phyloP scores from a whole-genome alignment of 2,329 filamentous ascomycete genomes.

The Cercospora sp. region DNA sequence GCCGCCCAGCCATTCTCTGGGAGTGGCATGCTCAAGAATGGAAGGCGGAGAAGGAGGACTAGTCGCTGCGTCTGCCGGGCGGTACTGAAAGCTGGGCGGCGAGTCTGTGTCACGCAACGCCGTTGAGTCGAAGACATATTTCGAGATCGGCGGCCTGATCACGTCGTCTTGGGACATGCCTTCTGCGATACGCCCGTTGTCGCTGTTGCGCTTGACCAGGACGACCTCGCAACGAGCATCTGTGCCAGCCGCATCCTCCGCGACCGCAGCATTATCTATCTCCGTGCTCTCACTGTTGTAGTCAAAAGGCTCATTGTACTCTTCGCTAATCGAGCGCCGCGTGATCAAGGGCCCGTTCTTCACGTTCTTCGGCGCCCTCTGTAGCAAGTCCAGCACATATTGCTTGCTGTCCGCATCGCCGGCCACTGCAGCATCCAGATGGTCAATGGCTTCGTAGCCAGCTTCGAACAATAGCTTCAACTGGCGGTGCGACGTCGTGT shows the following conservation, averaged over 20 bases:
- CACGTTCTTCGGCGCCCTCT: slow-evolving; percentile 28
- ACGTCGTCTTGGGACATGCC: not conserved
- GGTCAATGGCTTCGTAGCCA: slow-evolving; percentile 62
- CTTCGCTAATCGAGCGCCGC: slow-evolving; percentile 3
- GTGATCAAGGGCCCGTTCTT: not conserved
- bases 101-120: not conserved
- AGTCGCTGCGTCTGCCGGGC: not conserved
- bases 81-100: not conserved
- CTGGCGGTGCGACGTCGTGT: slow-evolving; percentile 60
- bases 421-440: slow-evolving; percentile 44
- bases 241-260: not conserved
- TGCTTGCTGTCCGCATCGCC: slow-evolving; percentile 34
- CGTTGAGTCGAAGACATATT: not conserved
- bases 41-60: not conserved
- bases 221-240: not conserved
- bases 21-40: slow-evolving; percentile 27
- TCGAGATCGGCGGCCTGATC: not conserved
- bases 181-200: not conserved
- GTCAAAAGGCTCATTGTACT: slow-evolving; percentile 7
- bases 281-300: not conserved
- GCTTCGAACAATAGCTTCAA: slow-evolving; percentile 62
- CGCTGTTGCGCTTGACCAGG: not conserved
- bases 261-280: not conserved
- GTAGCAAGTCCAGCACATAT: slow-evolving; percentile 34
- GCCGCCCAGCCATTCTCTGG: slow-evolving; percentile 39